Evolutionary conservation across 176 grass and related monocot species (phyloP).

Genomic region (Ampelocalamus luodianensis): DNA sequence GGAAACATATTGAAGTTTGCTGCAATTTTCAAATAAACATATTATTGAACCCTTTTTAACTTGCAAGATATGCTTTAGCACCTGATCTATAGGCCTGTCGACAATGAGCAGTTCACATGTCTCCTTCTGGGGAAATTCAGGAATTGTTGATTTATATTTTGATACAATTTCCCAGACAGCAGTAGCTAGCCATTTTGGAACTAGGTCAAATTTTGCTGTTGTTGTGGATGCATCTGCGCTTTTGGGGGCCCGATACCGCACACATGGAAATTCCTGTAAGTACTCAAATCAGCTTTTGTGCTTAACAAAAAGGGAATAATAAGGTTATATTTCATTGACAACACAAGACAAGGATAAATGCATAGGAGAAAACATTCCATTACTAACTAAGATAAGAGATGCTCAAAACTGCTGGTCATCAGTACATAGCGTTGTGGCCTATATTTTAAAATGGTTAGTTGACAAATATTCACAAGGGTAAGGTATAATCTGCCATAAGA

Average conservation of each 20-base stretch:
- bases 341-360: slow-evolving; percentile 11
- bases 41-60: background rate
- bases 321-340: slow-evolving; percentile 8
- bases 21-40: slow-evolving; percentile 21
- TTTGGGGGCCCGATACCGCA: slow-evolving; percentile 87
- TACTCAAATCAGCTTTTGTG: slow-evolving; percentile 27
- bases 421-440: slow-evolving; percentile 23
- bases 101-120: slow-evolving; percentile 92
- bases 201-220: slow-evolving; percentile 55
- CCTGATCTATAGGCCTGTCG: slow-evolving; percentile 93
- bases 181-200: slow-evolving; percentile 79
- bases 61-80: slow-evolving; percentile 45
- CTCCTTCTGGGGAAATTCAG: slow-evolving; percentile 94
- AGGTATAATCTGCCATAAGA: background rate
- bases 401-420: background rate
- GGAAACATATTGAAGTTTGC: slow-evolving; percentile 23
- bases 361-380: background rate
- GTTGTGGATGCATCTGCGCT: slow-evolving; percentile 45
- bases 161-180: slow-evolving; percentile 84
- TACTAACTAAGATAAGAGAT: slow-evolving; percentile 17
- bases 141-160: slow-evolving; percentile 86
- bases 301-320: slow-evolving; percentile 29
- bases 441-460: slow-evolving; percentile 29
- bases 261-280: slow-evolving; percentile 81
- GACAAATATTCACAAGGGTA: background rate